Base-by-base conservation (phyloP, 345 rosid species). In the Gossypium thurberi region DNA sequence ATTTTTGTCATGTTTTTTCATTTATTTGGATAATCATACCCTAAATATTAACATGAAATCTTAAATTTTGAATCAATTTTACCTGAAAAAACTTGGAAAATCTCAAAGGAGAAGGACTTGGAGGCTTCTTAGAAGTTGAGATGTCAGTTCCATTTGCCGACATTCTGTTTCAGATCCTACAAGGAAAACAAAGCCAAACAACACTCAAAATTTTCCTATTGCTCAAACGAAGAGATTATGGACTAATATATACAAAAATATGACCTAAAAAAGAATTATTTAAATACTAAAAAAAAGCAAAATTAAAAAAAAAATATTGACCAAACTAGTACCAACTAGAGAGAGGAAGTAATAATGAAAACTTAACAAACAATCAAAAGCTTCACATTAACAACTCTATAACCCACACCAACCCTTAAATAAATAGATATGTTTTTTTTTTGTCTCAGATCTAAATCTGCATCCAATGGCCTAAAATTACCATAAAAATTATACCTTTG, bases 51-150 rank as follows among this genome's bases (percentile, higher is more conserved):
- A 33, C 40, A 33, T 33, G 17, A 50, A 50, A 50, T 50, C 0
- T 18, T 8, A n/a, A 53, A 55, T 8, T 8, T 18, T n/a, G 14
- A 65, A 25, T 17, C 17, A 43, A 28, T 40, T 28, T 74, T 65
- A 90, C 94, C 94, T 90, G 91, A 73, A 86, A 87, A 71, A 85
- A 90, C 80, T 86, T 90, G 74, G 94, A 90, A 77, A 81, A 85
- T 74, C 94, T 87, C 72, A 90, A 69, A 69, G 94, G 94, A 61
- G 94, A 90, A 46, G 94, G 94, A 8, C 80, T 73, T 40, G 94
- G 94, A 17, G 94, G 94, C 26, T 87, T 74, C 72, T 80, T 90
- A 40, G 87, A 37, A 58, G 86, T 59, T 28, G 84, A 70, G 64
- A 56, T 75, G 51, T 83, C 84, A 66, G 85, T 79, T 57, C 88